Percentiles rank a stretch among this genome's conserved stretches.
These are phyloP conservation scores for Monilinia polystroma DNA, from an alignment of 2,329 filamentous ascomycete species.

Conservation along the genomic window DNA sequence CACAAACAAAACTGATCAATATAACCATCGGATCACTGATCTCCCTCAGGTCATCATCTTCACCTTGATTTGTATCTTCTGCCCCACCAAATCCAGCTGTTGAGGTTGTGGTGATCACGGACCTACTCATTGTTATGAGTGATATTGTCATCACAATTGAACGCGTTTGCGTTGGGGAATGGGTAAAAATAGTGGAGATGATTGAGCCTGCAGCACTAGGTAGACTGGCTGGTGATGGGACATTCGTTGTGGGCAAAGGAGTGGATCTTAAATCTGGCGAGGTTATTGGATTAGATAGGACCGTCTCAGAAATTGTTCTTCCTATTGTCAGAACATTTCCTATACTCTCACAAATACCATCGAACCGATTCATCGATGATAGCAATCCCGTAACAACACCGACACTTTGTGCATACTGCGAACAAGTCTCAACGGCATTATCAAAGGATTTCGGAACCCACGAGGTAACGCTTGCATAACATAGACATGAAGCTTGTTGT, in stretches of 20 bases:
- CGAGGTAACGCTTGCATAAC: slow-evolving; percentile 14
- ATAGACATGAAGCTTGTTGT: slow-evolving; percentile 18
- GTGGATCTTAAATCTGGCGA: background rate
- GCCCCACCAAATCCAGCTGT: background rate
- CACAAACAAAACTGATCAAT: slow-evolving; percentile 25
- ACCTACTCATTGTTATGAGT: background rate
- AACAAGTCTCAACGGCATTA: slow-evolving; percentile 8
- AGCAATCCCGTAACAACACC: background rate
- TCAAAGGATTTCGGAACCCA: slow-evolving; percentile 21
- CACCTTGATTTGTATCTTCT: background rate
- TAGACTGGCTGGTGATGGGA: background rate
- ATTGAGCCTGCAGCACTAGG: background rate
- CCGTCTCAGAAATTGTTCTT: background rate
- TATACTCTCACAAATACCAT: slow-evolving; percentile 26
- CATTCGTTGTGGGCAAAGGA: background rate
- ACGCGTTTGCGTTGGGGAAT: background rate
- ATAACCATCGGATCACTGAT: slow-evolving; percentile 23
- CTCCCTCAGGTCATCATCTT: background rate
- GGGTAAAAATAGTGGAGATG: background rate
- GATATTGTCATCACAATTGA: slow-evolving; percentile 2
- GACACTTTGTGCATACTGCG: background rate
- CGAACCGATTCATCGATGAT: background rate
- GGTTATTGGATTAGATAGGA: background rate
- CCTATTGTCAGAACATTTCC: slow-evolving; percentile 26
- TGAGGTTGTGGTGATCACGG: background rate